phyloP scores from a whole-genome alignment of 345 rosid genomes.

The Ricinus communis region DNA sequence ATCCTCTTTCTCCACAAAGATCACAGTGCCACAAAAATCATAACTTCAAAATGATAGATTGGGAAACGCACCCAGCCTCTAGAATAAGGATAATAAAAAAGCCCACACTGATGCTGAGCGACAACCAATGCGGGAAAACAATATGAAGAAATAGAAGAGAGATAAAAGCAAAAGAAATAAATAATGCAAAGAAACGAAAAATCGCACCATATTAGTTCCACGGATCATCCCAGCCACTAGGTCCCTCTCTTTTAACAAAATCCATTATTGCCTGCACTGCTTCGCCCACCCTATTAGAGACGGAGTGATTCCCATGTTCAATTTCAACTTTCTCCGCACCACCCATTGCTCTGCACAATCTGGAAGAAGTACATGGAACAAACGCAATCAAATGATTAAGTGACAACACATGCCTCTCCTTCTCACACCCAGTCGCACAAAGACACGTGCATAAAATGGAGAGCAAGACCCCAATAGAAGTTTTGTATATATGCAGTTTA shows the following conservation, averaged over 20 bases:
- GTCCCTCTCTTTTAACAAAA: conserved; percentile 83
- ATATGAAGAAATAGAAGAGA: neutral
- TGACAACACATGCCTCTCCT: too few relatives aligned
- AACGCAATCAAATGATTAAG: neutral
- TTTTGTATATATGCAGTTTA: too few relatives aligned
- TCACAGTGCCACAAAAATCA: neutral
- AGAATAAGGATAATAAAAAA: neutral
- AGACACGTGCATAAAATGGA: neutral
- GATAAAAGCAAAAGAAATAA: neutral
- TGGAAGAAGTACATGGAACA: conserved; percentile 26
- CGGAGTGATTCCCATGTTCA: conserved; percentile 90
- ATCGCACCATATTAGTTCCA: conserved; percentile 54
- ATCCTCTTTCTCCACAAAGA: neutral
- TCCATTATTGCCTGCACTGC: conserved; percentile 70
- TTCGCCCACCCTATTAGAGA: conserved; percentile 76
- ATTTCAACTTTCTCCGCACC: conserved; percentile 91
- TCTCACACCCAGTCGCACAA: neutral
- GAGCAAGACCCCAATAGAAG: too few relatives aligned
- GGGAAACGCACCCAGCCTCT: neutral
- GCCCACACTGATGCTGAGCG: neutral
- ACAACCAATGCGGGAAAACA: neutral
- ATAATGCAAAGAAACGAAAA: neutral
- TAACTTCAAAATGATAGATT: neutral
- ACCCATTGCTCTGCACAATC: conserved; percentile 92
- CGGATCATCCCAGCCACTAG: conserved; percentile 97